Evolutionary conservation across 495 filamentous ascomycete genomes (phyloP), one percentile per base, ranked within the genome.

Genomic region (Cercophora samala): DNA sequence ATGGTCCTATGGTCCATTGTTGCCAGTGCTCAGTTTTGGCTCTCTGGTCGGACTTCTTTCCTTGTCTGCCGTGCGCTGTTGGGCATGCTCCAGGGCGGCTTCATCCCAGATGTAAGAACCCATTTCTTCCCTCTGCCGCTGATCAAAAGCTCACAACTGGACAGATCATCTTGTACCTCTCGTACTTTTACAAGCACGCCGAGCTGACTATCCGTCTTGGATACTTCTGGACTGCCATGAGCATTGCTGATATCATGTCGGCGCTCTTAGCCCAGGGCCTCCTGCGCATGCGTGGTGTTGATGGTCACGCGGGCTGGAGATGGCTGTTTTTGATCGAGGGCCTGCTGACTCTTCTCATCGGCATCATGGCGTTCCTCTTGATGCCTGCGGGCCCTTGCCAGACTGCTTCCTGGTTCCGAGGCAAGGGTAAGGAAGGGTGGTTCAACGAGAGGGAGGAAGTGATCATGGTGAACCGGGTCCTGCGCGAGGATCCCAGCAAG

Each of bases 1-100:
- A 94, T 94, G 85, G 78, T 92, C 0, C 81, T 83, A 4, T 96
- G 92, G 90, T 90, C 88, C 71, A 68, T 93, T 9, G 86, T 93
- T 37, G 90, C 91, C 0, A 78, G 81, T 23, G 83, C 80, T 54
- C 91, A 94, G 75, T 86, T 90, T 13, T 88, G 87, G 65, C 72
- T 96, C 8, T 81, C 75, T 46, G 86, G 87, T 0, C 79, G 82
- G n/a, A 70, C 74, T 0, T 85, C 86, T 0, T 96, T 91, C 73
- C 88, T 86, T 58, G 78, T 83, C 13, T 85, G 81, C 67, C 82
- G 93, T 54, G 82, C 86, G 15, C 71, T 94, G 23, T 79, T 95
- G 4, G 91, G 90, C 25, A 77, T 92, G 6, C 78, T 94, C 11
- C 91, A 96, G 74, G 92, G 92, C 61, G 89, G 90, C 18, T 92